phyloP scores from a whole-genome alignment of 169 alveolate genomes.

The Eimeria zaria region DNA sequence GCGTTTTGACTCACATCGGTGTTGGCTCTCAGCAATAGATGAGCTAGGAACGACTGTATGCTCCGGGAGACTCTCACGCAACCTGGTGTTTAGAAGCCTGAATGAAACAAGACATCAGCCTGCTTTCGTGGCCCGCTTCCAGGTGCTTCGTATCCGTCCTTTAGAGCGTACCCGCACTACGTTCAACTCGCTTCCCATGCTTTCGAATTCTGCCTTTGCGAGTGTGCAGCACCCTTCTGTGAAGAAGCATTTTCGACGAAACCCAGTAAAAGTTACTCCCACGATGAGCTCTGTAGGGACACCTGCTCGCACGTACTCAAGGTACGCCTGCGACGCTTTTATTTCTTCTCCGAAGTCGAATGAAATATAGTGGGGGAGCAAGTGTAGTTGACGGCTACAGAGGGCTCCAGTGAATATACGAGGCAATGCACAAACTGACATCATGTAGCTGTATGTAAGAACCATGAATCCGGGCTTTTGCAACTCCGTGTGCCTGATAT shows the following conservation, averaged over 20 bases:
- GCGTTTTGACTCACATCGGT: not conserved
- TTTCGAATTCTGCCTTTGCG: not conserved
- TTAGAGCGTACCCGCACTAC: not conserved
- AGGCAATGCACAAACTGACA: not conserved
- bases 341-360: not conserved
- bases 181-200: not conserved
- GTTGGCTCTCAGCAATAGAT: not conserved
- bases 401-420: not conserved
- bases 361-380: not conserved
- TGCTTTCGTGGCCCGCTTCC: not conserved
- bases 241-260: constrained; percentile 63
- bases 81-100: not conserved
- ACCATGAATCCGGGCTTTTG: not conserved
- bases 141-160: not conserved
- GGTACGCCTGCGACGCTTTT: not conserved
- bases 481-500: not conserved
- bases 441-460: not conserved
- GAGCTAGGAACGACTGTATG: not conserved
- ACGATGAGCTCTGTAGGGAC: constrained; percentile 48
- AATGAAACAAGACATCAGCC: not conserved
- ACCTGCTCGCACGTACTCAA: constrained; percentile 33
- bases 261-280: not conserved
- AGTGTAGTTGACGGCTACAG: not conserved
- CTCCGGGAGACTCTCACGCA: not conserved
- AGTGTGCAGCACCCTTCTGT: constrained; percentile 63